These are phyloP conservation scores for Waitea zeae DNA, from an alignment of 1,284 basidiomycete species.

Conservation along the genomic window DNA sequence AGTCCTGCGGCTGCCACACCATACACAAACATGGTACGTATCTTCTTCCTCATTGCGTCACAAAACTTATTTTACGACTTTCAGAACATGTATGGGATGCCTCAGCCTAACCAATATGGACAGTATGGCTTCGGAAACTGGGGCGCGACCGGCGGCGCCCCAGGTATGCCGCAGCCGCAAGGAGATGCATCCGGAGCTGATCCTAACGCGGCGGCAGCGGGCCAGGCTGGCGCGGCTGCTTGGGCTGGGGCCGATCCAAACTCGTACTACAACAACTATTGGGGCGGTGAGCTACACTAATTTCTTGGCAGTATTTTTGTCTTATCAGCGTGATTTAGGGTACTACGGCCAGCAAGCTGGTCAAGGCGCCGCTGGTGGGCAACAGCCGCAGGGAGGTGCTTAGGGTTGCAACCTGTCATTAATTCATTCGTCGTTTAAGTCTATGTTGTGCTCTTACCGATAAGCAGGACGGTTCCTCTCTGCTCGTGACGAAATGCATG, in stretches of 20 bases:
- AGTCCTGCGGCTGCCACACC: constrained; percentile 45
- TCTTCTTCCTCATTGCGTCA: constrained; percentile 4
- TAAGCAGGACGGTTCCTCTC: no score
- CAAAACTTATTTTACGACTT: constrained; percentile 2
- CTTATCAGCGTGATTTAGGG: no score
- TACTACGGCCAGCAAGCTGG: no score
- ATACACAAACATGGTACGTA: constrained; percentile 56
- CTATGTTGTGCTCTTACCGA: no score
- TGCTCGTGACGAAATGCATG: no score
- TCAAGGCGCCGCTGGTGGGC: no score
- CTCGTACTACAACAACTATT: constrained; percentile 67
- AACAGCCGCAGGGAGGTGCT: no score
- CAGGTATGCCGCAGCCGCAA: constrained; percentile 50
- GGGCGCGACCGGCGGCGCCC: constrained; percentile 38
- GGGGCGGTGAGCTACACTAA: constrained; percentile 74
- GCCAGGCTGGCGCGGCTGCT: constrained; percentile 57
- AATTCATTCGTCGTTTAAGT: no score
- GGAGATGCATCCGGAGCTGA: constrained; percentile 31
- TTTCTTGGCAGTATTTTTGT: no score
- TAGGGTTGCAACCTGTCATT: no score
- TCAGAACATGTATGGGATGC: constrained; percentile 77
- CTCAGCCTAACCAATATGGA: constrained; percentile 60
- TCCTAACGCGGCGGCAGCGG: constrained; percentile 26
- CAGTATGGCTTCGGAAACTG: constrained; percentile 68
- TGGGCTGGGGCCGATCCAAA: constrained; percentile 42